These are phyloP conservation scores for Streptanthus diversifolius DNA, from an alignment of 345 rosid species.

Conservation along the genomic window DNA sequence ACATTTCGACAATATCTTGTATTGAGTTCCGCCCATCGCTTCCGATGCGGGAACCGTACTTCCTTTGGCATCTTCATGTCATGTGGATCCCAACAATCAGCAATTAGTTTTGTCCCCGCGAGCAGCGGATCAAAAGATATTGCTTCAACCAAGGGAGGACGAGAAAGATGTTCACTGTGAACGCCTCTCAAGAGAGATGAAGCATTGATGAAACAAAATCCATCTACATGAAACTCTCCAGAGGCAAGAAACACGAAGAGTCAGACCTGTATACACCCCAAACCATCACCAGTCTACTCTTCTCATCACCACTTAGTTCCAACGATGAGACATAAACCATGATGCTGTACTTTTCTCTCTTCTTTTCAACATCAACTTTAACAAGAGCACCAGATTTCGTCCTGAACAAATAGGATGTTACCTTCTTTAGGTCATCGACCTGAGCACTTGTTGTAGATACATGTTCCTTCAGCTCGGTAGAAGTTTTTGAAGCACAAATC, in stretches of 20 bases:
- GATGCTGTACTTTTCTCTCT: conserved; percentile 48
- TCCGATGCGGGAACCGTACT: conserved; percentile 79
- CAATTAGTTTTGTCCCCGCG: conserved; percentile 66
- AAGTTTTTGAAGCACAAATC: conserved; percentile 47
- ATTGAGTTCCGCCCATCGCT: conserved; percentile 79
- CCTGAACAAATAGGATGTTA: conserved; percentile 57
- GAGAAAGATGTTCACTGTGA: conserved; percentile 64
- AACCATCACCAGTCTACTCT: conserved; percentile 43
- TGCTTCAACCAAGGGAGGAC: conserved; percentile 85
- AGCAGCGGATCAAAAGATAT: conserved; percentile 88
- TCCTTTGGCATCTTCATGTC: conserved; percentile 38
- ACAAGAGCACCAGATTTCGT: conserved; percentile 67
- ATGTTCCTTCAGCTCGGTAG: conserved; percentile 45
- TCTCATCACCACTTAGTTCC: conserved; percentile 34
- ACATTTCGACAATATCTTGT: conserved; percentile 59
- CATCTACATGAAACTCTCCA: conserved; percentile 85
- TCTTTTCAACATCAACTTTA: conserved; percentile 55
- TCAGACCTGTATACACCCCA: conserved; percentile 76
- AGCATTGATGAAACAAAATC: conserved; percentile 83
- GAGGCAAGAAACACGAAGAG: conserved; percentile 50
- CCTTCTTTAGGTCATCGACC: conserved; percentile 42
- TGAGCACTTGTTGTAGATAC: conserved; percentile 30
- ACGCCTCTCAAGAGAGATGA: conserved; percentile 63
- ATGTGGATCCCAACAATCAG: conserved; percentile 74
- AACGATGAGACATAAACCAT: conserved; percentile 57